A percentile compares a stretch with the other conserved stretches of the same genome.
Conservation (phyloP, 164 flowering plant species). For the Nymphaea thermarum region DNA sequence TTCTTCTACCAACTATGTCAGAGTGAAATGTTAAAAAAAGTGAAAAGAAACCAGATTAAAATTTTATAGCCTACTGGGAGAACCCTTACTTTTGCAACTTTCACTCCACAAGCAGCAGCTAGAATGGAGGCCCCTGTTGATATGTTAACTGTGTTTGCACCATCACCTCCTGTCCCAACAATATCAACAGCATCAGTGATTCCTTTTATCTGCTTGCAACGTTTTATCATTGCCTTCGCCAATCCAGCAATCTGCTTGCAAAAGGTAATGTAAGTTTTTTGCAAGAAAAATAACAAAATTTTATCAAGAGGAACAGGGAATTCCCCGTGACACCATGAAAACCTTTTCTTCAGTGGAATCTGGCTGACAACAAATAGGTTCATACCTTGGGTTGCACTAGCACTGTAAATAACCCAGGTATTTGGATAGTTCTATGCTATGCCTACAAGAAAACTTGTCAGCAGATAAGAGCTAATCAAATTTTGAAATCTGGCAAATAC, state of each 20-base stretch:
- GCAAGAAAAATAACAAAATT: background rate
- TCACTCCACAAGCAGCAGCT: conserved; percentile 93
- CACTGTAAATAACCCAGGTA: no score
- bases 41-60: background rate
- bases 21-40: background rate
- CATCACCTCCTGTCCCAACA: conserved; percentile 98
- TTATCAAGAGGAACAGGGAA: background rate
- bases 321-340: background rate
- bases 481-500: no score
- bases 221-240: conserved; percentile 77
- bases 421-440: no score
- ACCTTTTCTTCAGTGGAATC: background rate
- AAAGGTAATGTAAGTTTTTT: background rate
- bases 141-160: conserved; percentile 91
- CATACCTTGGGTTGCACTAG: no score
- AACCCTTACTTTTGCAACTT: conserved; percentile 71
- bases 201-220: conserved; percentile 65
- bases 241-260: conserved; percentile 63
- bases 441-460: no score
- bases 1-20: background rate
- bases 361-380: no score
- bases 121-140: conserved; percentile 92
- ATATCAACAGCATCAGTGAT: conserved; percentile 70
- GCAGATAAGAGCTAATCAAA: no score
- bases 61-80: background rate